Percentiles rank a stretch among this genome's conserved stretches.
These are phyloP conservation scores for Coniosporium apollinis DNA, from an alignment of 495 filamentous ascomycete genomes.

Conservation along the genomic window DNA sequence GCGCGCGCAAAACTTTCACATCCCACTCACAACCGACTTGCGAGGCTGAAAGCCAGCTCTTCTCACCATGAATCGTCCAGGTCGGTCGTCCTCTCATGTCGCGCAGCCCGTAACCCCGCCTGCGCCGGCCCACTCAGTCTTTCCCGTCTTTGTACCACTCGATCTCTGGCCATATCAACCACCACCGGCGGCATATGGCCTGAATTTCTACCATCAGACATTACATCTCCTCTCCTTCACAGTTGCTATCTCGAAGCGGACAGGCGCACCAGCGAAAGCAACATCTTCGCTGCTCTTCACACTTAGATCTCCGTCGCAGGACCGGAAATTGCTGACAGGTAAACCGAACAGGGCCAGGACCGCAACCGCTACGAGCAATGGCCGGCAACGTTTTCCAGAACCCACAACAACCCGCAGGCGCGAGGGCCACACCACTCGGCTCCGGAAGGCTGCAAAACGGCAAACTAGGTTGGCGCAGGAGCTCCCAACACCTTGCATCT, in stretches of 20 bases:
- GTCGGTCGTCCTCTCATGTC: conserved; percentile 1
- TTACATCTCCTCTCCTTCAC: background rate
- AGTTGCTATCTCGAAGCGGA: background rate
- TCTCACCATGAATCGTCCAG: conserved; percentile 6
- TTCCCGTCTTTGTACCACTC: background rate
- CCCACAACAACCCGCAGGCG: conserved; percentile 47
- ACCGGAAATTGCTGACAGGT: background rate
- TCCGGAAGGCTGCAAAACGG: conserved; percentile 60
- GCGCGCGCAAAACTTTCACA: background rate
- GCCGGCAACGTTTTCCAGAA: conserved; percentile 41
- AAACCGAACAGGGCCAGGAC: conserved; percentile 37
- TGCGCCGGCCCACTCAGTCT: background rate
- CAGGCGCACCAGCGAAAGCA: background rate
- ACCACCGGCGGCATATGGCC: background rate
- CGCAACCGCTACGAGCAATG: conserved; percentile 53
- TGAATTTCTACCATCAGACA: background rate
- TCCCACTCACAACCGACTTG: background rate
- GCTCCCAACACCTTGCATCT: conserved; percentile 3
- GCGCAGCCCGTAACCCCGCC: background rate
- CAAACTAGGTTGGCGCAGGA: conserved; percentile 45
- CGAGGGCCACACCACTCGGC: conserved; percentile 33
- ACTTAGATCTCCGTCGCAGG: too few relatives aligned
- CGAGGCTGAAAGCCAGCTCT: background rate
- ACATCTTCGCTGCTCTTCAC: background rate
- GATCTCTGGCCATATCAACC: too few relatives aligned